Percentiles rank a stretch among this genome's conserved stretches.
These are phyloP conservation scores for Pterulicium gracile DNA, from an alignment of 1,284 basidiomycete genomes.

Conservation along the genomic window DNA sequence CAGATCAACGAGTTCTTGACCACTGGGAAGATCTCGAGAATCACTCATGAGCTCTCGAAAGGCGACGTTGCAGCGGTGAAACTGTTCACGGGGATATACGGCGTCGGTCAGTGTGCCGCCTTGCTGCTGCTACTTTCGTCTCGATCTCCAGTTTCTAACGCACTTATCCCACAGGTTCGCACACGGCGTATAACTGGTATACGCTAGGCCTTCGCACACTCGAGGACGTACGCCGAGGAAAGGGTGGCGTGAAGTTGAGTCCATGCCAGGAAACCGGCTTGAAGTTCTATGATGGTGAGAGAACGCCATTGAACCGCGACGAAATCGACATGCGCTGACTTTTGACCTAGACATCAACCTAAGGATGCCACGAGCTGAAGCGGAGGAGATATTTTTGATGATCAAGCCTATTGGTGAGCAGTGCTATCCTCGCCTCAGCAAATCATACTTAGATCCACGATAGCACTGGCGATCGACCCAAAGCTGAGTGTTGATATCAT, in stretches of 20 bases:
- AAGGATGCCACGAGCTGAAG: slow-evolving; percentile 81
- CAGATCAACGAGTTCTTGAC: slow-evolving; percentile 2
- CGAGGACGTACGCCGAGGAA: slow-evolving; percentile 55
- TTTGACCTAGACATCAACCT: slow-evolving; percentile 48
- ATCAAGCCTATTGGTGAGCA: slow-evolving; percentile 57
- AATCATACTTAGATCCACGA: slow-evolving; percentile 1
- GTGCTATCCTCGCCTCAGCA: slow-evolving; percentile 2
- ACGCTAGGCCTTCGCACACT: slow-evolving; percentile 67
- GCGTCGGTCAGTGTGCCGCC: slow-evolving; percentile 61
- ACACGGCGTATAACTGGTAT: slow-evolving; percentile 43
- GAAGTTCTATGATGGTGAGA: slow-evolving; percentile 62
- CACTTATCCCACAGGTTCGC: slow-evolving; percentile 1
- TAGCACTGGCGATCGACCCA: slow-evolving; percentile 62
- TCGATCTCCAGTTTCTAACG: background rate
- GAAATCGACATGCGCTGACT: background rate
- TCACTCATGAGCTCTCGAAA: slow-evolving; percentile 50
- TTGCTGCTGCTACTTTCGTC: slow-evolving; percentile 26
- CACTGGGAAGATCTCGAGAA: slow-evolving; percentile 58
- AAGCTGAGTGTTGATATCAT: slow-evolving; percentile 74
- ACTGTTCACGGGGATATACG: slow-evolving; percentile 73
- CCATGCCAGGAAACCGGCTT: slow-evolving; percentile 67
- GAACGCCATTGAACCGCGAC: background rate
- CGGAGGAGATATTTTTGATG: slow-evolving; percentile 55
- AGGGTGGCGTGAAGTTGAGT: slow-evolving; percentile 52
- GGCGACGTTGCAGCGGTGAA: slow-evolving; percentile 36